Evolutionary conservation across 371 early-diverging fungal genomes (phyloP).

Genomic region (Zopfochytrium polystomum): DNA sequence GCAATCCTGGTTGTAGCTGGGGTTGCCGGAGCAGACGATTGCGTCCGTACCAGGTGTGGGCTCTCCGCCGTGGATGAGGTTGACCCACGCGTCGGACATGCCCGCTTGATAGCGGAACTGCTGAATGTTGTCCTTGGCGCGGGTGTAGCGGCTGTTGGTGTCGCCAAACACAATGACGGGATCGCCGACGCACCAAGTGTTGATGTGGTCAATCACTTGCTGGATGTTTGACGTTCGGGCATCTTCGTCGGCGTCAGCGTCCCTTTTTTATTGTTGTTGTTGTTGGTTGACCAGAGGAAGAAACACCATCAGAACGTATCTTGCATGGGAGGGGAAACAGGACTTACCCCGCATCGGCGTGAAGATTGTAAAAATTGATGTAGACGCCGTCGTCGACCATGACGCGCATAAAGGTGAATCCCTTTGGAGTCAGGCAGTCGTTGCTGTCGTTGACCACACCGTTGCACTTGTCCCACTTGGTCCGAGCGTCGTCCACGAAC

Average conservation of each 20-base stretch:
- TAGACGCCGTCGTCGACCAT: conserved; percentile 3
- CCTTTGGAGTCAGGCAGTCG: conserved; percentile 24
- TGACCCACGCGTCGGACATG: conserved; percentile 24
- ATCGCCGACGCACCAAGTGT: conserved; percentile 8
- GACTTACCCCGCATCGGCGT: conserved; percentile 11
- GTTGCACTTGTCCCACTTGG: conserved; percentile 18
- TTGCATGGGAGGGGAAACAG: not conserved
- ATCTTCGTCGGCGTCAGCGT: conserved; percentile 1
- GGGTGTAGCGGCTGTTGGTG: conserved; percentile 27
- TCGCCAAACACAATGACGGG: conserved; percentile 25
- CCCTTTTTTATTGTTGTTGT: too few species aligned
- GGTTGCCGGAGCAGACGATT: not conserved
- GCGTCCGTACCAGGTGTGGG: not conserved
- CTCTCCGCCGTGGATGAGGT: not conserved
- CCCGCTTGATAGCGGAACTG: not conserved
- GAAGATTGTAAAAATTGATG: conserved; percentile 24
- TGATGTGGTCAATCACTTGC: conserved; percentile 13
- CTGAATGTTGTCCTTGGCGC: conserved; percentile 17
- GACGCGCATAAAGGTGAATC: conserved; percentile 20
- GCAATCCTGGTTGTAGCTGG: conserved; percentile 1
- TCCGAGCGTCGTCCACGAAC: conserved; percentile 5
- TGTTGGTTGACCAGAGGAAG: not conserved
- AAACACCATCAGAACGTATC: not conserved
- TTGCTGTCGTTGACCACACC: conserved; percentile 11
- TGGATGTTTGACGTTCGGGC: conserved; percentile 20